Base-by-base conservation (phyloP, 2,329 filamentous ascomycete species). In the Ophiostoma piceae region DNA sequence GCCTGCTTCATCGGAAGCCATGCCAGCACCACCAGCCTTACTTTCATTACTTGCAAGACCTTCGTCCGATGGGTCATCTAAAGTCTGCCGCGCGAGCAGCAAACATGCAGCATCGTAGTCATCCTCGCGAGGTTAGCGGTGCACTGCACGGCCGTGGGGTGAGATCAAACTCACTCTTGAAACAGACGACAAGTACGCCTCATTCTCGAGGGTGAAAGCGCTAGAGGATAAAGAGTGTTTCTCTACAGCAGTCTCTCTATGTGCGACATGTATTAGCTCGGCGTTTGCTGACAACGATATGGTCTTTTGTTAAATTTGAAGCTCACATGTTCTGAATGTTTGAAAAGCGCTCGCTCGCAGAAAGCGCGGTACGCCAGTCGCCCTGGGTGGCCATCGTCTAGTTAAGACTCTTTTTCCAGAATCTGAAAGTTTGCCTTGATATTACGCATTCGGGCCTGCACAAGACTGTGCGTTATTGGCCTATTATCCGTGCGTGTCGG, bases 121-220 rank as follows among this genome's bases (percentile, higher is more conserved):
- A 71, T 86, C 82, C 90, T 92, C 72, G 67, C 74, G 65, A 73
- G 22, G 71, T 66, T 72, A 67, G 41, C 26, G 14, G 35, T 51
- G 22, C 66, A 80, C 69, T 75, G 67, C 60, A 60, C 26, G 41
- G 66, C 29, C 35, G 72, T n/a, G 29, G 16, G 67, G 2, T 14
- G 32, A 8, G 26, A 12, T 41, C 2, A 16, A 41, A 75, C 82
- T 76, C 83, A 91, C 90, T 75, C 83, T 79, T 47, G 87, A 87
- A 32, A 79, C 74, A 12, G 88, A 86, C 60, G 80, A 79, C 62
- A 85, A 82, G 74, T 87, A 91, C 14, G 88, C 87, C 12, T 84
- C 82, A 65, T 85, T 85, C 78, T 96, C 93, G 57, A 88, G 80
- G 66, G 83, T 78, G 75, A 90, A 89, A 26, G 91, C 92, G 54